Base-by-base conservation (phyloP, 106 monocot species). In the Hemerocallis citrina region DNA sequence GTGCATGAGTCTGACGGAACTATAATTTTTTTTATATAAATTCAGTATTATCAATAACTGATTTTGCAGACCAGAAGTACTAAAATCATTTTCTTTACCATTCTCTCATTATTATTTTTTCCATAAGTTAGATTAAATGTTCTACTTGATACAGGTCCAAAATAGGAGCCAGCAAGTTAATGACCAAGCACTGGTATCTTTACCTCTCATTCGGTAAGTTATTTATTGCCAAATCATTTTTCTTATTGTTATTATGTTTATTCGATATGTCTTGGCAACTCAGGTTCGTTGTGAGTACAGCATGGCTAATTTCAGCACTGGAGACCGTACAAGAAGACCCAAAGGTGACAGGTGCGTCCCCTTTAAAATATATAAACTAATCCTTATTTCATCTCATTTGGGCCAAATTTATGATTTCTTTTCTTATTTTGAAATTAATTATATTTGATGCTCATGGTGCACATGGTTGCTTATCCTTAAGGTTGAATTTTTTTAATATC, bases 271-370 rank as follows among this genome's bases (percentile, higher is more conserved):
- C 6, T 47, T 41, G 30, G 8, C 24, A 35, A 7, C 22, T 39
- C 67, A 96, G 96, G 89, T 96, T 6, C 67, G 84, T 15, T 91
- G 96, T 62, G 96, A 91, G 77, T 96, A 96, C 68, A 88, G 91
- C 65, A 91, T 96, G 91, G 91, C 91, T 42, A 91, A 96, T 66
- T 96, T 96, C 57, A 88, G 96, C 72, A 91, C 90, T 3, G 96
- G 96, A 32, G 91, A 96, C 71, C 86, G 91, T 20, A 61, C 58
- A 17, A 91, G 96, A 75, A 87, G 61, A 66, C 84, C 81, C 20
- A 96, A 91, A 72, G 96, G 96, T 62, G 96, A 91, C 70, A 91
- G 96, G 96, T 96, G 41, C 7, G n/a, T 7, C 45, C 40, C 48
- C 52, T 6, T 66, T 65, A 15, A 23, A 12, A 50, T 50, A n/a